Evolutionary conservation across 73 alveolate genomes (phyloP).

Genomic region (Breviolum minutum): DNA sequence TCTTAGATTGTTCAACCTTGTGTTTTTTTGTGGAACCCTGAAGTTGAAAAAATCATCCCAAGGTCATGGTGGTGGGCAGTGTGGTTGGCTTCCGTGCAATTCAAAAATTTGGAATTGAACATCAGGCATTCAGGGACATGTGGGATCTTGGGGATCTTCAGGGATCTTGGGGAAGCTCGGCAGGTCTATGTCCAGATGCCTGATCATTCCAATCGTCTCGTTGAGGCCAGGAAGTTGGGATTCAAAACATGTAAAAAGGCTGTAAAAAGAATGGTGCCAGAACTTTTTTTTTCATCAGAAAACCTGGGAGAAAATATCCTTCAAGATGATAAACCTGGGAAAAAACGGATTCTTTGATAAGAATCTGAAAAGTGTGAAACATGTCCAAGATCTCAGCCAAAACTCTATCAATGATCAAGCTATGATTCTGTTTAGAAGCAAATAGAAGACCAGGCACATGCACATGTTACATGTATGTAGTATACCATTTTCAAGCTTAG

Average conservation of each 20-base stretch:
- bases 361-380: too few relatives aligned
- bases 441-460: too few relatives aligned
- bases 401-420: too few relatives aligned
- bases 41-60: too few relatives aligned
- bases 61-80: slow-evolving; percentile 62
- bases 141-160: not conserved
- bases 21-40: not conserved
- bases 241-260: not conserved
- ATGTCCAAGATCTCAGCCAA: too few relatives aligned
- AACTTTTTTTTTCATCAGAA: not conserved
- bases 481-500: too few relatives aligned
- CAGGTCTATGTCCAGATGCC: slow-evolving; percentile 52
- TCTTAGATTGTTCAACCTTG: not conserved
- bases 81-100: slow-evolving; percentile 72
- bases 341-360: too few relatives aligned
- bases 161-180: not conserved
- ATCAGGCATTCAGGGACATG: too few relatives aligned
- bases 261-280: not conserved
- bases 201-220: slow-evolving; percentile 27
- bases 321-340: too few relatives aligned
- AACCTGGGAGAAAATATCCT: too few relatives aligned
- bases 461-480: too few relatives aligned
- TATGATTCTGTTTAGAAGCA: too few relatives aligned
- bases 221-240: not conserved
- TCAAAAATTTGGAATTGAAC: slow-evolving; percentile 31